Conservation (phyloP, 345 rosid species). For the Eucalyptus sp. region DNA sequence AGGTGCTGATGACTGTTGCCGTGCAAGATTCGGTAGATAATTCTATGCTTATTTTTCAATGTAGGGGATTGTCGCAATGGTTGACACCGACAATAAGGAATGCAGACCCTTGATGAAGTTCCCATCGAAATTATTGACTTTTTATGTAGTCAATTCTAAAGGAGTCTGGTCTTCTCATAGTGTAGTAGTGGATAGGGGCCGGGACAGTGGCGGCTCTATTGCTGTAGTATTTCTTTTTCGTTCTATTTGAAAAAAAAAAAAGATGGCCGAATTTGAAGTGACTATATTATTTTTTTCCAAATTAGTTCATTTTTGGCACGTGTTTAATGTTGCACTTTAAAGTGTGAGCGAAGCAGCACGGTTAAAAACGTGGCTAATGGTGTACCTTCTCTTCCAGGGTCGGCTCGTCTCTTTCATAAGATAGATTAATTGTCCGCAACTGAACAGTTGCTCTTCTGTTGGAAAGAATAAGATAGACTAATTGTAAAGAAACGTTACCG, state of each 20-base stretch:
- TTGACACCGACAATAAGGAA: not conserved
- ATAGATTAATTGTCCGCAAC: no score
- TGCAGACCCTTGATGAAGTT: not conserved
- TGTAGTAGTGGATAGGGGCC: not conserved
- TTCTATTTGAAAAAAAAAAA: not conserved
- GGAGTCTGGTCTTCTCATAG: not conserved
- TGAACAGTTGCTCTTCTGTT: no score
- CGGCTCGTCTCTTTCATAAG: slow-evolving; percentile 29
- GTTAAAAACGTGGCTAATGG: not conserved
- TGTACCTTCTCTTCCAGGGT: slow-evolving; percentile 25
- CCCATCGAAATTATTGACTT: not conserved
- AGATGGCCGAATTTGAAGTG: no score
- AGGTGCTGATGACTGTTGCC: no score
- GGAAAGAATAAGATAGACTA: no score
- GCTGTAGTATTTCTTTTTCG: not conserved
- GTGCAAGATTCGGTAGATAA: no score
- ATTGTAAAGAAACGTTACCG: no score
- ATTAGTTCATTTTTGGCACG: no score
- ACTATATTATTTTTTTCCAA: no score
- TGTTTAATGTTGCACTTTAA: no score
- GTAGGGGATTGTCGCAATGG: no score
- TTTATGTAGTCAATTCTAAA: not conserved
- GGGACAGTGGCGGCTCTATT: not conserved
- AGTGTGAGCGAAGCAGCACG: not conserved
- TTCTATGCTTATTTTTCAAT: no score